A percentile compares a stretch with the other conserved stretches of the same genome.
These are phyloP conservation scores for Wallacemonas sp. DNA, from an alignment of 208 protist genomes.

Conservation along the genomic window DNA sequence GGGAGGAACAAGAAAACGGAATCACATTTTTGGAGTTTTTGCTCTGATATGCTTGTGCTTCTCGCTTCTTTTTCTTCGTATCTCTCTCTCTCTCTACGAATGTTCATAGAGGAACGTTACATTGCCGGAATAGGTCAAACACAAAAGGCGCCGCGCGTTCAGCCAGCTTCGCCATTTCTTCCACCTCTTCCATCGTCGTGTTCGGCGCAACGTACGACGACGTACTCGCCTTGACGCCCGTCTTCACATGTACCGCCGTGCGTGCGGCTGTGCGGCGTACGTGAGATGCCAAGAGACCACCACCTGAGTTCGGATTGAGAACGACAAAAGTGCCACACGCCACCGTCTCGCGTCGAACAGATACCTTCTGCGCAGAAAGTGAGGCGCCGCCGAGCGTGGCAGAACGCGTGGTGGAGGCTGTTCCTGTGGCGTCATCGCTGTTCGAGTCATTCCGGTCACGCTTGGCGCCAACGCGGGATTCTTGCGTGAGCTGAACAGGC, in stretches of 20 bases:
- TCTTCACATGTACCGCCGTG: not conserved
- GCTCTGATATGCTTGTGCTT: not conserved
- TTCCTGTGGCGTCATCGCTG: too few species aligned
- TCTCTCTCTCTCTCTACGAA: not conserved
- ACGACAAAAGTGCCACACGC: constrained; percentile 66
- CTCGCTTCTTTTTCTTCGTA: not conserved
- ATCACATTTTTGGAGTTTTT: too few species aligned
- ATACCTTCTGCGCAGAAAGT: not conserved
- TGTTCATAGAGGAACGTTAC: constrained; percentile 52
- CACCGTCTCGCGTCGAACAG: constrained; percentile 21
- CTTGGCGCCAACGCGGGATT: too few species aligned
- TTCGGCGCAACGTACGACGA: not conserved
- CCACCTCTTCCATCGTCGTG: constrained; percentile 33
- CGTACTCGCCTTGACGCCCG: not conserved
- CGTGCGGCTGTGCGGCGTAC: constrained; percentile 19
- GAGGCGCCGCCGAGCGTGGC: too few species aligned
- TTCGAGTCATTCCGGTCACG: too few species aligned
- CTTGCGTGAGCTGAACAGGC: not conserved
- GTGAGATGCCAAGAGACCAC: constrained; percentile 48
- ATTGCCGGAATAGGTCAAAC: constrained; percentile 79
- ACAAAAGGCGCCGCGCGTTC: constrained; percentile 54
- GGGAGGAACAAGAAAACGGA: too few species aligned
- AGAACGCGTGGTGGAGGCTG: too few species aligned
- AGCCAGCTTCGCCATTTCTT: constrained; percentile 55
- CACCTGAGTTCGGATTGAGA: constrained; percentile 47